These are phyloP conservation scores for Eucalyptus pumila DNA, from an alignment of 345 rosid genomes.

Conservation along the genomic window DNA sequence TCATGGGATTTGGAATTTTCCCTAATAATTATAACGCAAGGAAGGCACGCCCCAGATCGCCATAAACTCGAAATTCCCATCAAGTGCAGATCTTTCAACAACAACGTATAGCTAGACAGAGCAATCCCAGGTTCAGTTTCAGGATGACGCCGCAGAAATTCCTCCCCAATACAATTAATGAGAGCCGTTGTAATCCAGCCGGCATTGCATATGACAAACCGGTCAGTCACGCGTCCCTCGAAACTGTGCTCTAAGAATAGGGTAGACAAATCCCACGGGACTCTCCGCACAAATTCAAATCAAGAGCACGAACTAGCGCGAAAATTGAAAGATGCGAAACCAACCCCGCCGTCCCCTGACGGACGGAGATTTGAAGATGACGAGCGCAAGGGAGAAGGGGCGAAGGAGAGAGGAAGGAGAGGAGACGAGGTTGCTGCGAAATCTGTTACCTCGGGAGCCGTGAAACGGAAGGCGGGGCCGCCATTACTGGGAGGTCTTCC, in stretches of 20 bases:
- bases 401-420: neutral
- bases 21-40: neutral
- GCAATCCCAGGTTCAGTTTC: neutral
- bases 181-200: neutral
- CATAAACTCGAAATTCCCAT: neutral
- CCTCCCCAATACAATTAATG: neutral
- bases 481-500: slow-evolving; percentile 98
- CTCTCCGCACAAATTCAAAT: neutral
- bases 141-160: neutral
- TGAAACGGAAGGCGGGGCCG: slow-evolving; percentile 94
- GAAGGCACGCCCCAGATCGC: neutral
- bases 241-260: neutral
- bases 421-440: neutral
- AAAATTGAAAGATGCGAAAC: neutral
- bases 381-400: neutral
- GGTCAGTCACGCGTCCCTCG: neutral
- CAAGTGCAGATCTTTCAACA: neutral
- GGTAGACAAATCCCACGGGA: neutral
- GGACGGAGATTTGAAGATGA: neutral
- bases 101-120: neutral
- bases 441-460: slow-evolving; percentile 44
- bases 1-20: neutral
- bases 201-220: neutral
- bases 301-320: neutral
- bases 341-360: neutral